These are phyloP conservation scores for Epicoccum sorghinum DNA, from an alignment of 2,329 filamentous ascomycete species.

Conservation along the genomic window DNA sequence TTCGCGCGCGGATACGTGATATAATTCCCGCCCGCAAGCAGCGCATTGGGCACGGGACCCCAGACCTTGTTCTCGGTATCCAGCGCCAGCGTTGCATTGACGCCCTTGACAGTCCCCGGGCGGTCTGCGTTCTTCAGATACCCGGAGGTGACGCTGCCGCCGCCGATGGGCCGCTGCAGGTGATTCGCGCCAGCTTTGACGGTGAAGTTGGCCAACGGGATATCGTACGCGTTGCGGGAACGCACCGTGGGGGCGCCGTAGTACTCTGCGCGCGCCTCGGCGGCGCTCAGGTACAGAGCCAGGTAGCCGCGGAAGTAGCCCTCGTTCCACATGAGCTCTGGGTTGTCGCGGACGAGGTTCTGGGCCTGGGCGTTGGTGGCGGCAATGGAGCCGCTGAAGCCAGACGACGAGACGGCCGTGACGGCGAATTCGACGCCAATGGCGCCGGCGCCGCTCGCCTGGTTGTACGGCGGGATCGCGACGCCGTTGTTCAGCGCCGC, in stretches of 20 bases:
- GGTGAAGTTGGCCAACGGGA: slow-evolving; percentile 70
- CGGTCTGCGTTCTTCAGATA: slow-evolving; percentile 9
- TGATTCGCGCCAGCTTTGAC: slow-evolving; percentile 66
- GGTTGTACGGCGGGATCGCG: slow-evolving; percentile 37
- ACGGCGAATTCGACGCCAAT: slow-evolving; percentile 62
- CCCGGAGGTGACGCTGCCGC: slow-evolving; percentile 18
- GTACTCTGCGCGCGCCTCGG: slow-evolving; percentile 60
- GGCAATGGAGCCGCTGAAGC: slow-evolving; percentile 58
- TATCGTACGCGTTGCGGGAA: slow-evolving; percentile 64
- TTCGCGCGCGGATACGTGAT: slow-evolving; percentile 9
- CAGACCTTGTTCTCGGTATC: slow-evolving; percentile 9
- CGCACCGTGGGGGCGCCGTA: slow-evolving; percentile 66
- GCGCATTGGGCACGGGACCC: slow-evolving; percentile 4
- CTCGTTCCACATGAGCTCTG: slow-evolving; percentile 66
- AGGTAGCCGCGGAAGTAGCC: slow-evolving; percentile 19
- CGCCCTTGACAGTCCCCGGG: slow-evolving; percentile 1
- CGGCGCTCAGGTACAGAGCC: slow-evolving; percentile 5
- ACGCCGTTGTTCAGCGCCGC: slow-evolving; percentile 21
- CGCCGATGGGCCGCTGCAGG: slow-evolving; percentile 54
- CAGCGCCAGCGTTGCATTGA: slow-evolving; percentile 9
- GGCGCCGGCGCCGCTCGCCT: slow-evolving; percentile 40
- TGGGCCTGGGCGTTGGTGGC: slow-evolving; percentile 51
- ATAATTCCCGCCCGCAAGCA: slow-evolving; percentile 16
- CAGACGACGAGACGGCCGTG: slow-evolving; percentile 48
- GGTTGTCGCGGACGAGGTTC: slow-evolving; percentile 53